Percentiles rank a stretch among this genome's conserved stretches.
Conservation (phyloP, 129 eudicot genomes). For the Centella asiatica region DNA sequence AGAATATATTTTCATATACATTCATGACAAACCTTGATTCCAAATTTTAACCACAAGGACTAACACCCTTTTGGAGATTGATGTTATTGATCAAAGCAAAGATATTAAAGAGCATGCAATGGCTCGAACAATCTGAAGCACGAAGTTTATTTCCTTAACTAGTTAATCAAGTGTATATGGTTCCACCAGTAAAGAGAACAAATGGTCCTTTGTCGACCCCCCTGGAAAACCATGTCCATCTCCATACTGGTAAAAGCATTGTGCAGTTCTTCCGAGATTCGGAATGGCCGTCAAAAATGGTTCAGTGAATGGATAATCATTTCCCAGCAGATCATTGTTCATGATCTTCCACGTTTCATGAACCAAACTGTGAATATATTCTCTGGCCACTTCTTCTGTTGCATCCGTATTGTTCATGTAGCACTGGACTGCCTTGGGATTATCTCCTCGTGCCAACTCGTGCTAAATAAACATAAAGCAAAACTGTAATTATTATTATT, state of each 20-base stretch:
- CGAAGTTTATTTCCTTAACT: too few species aligned
- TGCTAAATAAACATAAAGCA: conserved; percentile 6
- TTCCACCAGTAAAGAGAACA: not conserved
- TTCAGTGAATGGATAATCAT: not conserved
- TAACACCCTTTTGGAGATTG: too few species aligned
- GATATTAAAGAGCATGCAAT: too few species aligned
- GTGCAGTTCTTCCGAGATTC: conserved; percentile 1
- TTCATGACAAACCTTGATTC: too few species aligned
- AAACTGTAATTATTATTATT: too few species aligned
- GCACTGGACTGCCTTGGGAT: conserved; percentile 8
- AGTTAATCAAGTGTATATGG: conserved; percentile 9
- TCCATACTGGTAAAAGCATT: conserved; percentile 12
- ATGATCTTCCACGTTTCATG: conserved; percentile 1
- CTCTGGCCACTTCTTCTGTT: conserved; percentile 15
- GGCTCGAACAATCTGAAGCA: too few species aligned
- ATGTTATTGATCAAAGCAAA: too few species aligned
- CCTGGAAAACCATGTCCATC: conserved; percentile 44
- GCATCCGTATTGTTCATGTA: conserved; percentile 11
- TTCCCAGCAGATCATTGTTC: conserved; percentile 30
- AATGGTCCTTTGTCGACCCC: conserved; percentile 3
- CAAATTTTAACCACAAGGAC: too few species aligned
- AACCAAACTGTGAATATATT: not conserved
- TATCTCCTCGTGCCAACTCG: conserved; percentile 41
- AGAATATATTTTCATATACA: too few species aligned
- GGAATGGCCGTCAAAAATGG: conserved; percentile 1